Evolutionary conservation across 352 stramenopile species (phyloP).

Genomic region (Globisporangium polare): DNA sequence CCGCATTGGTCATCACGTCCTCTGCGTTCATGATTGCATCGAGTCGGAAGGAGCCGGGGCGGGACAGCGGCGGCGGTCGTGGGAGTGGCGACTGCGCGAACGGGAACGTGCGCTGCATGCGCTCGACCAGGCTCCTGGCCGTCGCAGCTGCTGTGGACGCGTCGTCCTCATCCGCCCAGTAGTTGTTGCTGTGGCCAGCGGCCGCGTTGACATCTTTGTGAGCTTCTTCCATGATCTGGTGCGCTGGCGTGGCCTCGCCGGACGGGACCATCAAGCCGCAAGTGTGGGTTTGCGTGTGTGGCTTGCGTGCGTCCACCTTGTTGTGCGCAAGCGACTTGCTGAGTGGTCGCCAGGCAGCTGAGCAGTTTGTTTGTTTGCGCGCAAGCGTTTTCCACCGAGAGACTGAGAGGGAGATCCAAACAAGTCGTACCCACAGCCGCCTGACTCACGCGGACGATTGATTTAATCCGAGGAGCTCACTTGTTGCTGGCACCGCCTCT

Average conservation of each 20-base stretch:
- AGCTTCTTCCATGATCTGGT: conserved; percentile 5
- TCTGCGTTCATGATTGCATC: conserved; percentile 17
- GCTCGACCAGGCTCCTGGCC: conserved; percentile 10
- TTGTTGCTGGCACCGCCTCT: neutral
- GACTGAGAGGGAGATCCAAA: neutral
- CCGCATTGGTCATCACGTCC: neutral
- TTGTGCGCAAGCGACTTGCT: neutral
- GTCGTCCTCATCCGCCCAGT: conserved; percentile 1
- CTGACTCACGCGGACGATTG: conserved; percentile 7
- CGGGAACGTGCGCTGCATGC: conserved; percentile 17
- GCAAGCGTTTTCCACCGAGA: neutral
- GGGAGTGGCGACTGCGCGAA: conserved; percentile 9
- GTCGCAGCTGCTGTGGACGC: neutral
- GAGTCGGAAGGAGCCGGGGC: conserved; percentile 1
- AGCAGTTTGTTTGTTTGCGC: neutral
- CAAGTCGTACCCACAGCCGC: neutral
- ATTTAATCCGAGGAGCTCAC: neutral
- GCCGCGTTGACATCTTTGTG: conserved; percentile 4
- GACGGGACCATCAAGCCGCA: conserved; percentile 9
- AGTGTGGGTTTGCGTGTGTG: neutral
- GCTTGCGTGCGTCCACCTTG: neutral
- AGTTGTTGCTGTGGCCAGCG: neutral
- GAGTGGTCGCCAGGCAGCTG: neutral
- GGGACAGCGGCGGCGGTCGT: neutral
- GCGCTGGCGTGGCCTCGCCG: neutral